phyloP scores from a whole-genome alignment of 2,329 filamentous ascomycete genomes.

The Incumbomyces lentus region DNA sequence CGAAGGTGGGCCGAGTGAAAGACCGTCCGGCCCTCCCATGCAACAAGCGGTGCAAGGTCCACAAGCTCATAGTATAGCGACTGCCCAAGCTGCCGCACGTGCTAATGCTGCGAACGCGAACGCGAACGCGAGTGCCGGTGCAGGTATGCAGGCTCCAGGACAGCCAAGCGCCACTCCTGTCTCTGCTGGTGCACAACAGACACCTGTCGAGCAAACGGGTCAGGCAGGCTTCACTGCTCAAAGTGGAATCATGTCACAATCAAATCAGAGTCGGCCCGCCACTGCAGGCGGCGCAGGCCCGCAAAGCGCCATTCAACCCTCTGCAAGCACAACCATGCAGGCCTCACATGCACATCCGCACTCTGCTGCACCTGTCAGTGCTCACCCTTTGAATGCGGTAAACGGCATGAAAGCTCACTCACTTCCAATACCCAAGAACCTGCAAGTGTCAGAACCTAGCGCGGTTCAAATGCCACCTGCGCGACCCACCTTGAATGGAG shows the following conservation, averaged over 20 bases:
- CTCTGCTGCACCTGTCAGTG: conserved; percentile 25
- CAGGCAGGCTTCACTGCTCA: conserved; percentile 20
- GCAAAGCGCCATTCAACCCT: conserved; percentile 16
- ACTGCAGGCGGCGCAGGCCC: conserved; percentile 12
- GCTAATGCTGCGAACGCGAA: conserved; percentile 29
- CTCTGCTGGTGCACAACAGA: conserved; percentile 27
- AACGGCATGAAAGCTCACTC: conserved; percentile 45
- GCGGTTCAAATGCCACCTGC: conserved; percentile 62
- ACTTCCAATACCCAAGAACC: conserved; percentile 72
- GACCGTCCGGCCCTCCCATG: conserved; percentile 7
- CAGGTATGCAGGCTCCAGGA: conserved; percentile 9
- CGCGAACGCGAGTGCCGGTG: conserved; percentile 14
- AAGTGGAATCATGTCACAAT: conserved; percentile 2
- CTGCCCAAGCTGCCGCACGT: conserved; percentile 29
- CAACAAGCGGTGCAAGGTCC: conserved; percentile 18
- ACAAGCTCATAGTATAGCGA: conserved; percentile 37
- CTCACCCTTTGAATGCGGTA: conserved; percentile 33
- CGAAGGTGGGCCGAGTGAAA: conserved; percentile 5
- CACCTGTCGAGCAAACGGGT: conserved; percentile 33
- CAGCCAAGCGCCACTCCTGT: no score
- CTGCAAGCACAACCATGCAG: conserved; percentile 24
- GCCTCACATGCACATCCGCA: conserved; percentile 21
- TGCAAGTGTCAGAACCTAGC: conserved; percentile 61
- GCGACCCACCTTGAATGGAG: conserved; percentile 75
- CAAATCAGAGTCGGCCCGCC: conserved; percentile 1